Evolutionary conservation across 2,329 filamentous ascomycete genomes (phyloP), one percentile per base, ranked within the genome.

Genomic region (Fusarium temperatum): DNA sequence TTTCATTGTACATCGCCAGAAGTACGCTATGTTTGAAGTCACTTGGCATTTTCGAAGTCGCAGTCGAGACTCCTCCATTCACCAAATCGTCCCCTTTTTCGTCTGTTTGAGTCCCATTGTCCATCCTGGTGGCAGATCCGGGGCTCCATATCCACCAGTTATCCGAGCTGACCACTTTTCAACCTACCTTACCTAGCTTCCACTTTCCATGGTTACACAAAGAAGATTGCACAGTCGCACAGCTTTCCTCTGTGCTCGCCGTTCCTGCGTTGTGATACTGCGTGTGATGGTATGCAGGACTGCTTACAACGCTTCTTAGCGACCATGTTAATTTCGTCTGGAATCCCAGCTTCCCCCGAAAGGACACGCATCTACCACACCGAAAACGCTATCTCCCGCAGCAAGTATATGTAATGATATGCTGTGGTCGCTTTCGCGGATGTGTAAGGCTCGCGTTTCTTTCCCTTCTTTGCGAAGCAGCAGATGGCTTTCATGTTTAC

Each of bases 111-210:
- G 69, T 66, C 63, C 56, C 60, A 32, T 64, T 58, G 67, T 69
- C 36, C 36, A 55, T 65, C 51, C 59, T 66, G 24, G 63, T 62
- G 60, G 72, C 69, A 74, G 72, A 77, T 73, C 70, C 61, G 69
- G 77, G 70, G 75, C 69, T 67, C 76, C 70, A 69, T 78, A 74
- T 41, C 56, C 71, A 68, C 69, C 38, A 71, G 39, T 66, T 62
- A 66, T 68, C 69, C 75, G 54, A 70, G 69, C 67, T 74, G 66
- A 74, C 72, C 68, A 54, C 39, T 30, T 41, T 63, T 76, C 66
- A 59, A 24, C 26, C 26, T 30, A 50, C 20, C 41, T 30, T 30
- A 50, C 20, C 41, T 30, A 69, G 17, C 42, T 42, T 20, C 38
- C 30, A 28, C 6, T 28, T 48, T 39, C 65, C 47, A 65, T 42